Evolutionary conservation across 371 early-diverging fungal genomes (phyloP).

Genomic region (Syncephalastrum sp.): DNA sequence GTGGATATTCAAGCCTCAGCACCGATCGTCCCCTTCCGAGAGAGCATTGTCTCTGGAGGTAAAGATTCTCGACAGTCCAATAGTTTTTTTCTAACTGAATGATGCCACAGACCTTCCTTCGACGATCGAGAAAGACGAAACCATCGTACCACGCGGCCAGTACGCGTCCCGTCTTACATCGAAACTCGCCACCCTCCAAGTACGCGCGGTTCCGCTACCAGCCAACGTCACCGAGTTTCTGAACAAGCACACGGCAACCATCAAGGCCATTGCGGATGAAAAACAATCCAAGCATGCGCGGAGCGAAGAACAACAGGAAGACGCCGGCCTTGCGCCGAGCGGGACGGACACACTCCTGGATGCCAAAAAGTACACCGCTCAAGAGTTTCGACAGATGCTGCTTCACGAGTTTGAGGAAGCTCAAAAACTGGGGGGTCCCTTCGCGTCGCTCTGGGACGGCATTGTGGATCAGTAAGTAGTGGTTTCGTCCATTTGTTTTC

Average conservation of each 20-base stretch:
- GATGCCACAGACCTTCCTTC: constrained; percentile 26
- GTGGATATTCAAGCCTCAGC: constrained; percentile 91
- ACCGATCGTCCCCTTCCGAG: constrained; percentile 98
- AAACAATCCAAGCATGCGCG: constrained; percentile 31
- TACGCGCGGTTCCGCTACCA: constrained; percentile 85
- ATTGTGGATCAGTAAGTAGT: constrained; percentile 46
- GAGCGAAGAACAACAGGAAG: constrained; percentile 7
- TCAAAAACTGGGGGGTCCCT: constrained; percentile 44
- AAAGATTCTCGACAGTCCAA: not conserved
- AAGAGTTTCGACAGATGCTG: constrained; percentile 37
- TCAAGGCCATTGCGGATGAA: constrained; percentile 63
- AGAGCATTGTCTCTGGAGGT: constrained; percentile 70
- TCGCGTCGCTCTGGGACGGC: constrained; percentile 43
- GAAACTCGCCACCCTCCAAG: constrained; percentile 66
- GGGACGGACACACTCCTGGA: not conserved
- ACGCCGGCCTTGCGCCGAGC: constrained; percentile 6
- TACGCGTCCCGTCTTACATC: constrained; percentile 54
- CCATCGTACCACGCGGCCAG: constrained; percentile 61
- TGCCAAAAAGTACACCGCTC: constrained; percentile 22
- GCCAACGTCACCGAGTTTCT: constrained; percentile 63
- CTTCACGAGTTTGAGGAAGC: constrained; percentile 47
- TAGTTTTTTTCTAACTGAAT: not conserved
- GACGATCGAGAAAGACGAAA: constrained; percentile 48
- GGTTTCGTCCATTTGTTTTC: not conserved
- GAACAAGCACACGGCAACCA: constrained; percentile 53